Percentiles rank a stretch among this genome's conserved stretches.
Conservation (phyloP, 129 eudicot genomes). For the Flaveria sonorensis region DNA sequence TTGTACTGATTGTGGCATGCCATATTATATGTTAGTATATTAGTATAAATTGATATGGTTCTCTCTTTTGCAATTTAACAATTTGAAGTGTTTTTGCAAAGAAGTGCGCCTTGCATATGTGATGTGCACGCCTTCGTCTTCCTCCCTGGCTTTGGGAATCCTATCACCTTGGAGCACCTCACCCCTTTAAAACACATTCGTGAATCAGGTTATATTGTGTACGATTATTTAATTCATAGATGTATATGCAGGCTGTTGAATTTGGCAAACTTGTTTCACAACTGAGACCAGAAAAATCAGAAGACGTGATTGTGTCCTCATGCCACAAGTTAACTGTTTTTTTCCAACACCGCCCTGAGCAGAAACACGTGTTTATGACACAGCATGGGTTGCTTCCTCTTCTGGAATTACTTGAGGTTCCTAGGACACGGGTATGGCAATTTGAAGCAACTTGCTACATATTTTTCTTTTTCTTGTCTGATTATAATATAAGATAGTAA, state of each 20-base stretch:
- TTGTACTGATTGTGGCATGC: background rate
- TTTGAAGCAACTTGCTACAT: conserved; percentile 12
- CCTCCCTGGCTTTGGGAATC: background rate
- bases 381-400: conserved; percentile 95
- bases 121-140: background rate
- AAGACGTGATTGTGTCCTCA: conserved; percentile 83
- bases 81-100: background rate
- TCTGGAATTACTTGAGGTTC: conserved; percentile 85
- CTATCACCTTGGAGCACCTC: background rate
- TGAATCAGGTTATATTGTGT: conserved; percentile 21
- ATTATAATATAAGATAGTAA: conserved; percentile 8
- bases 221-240: conserved; percentile 13
- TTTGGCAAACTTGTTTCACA: conserved; percentile 83
- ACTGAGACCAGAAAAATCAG: conserved; percentile 92
- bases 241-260: conserved; percentile 71
- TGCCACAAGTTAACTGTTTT: conserved; percentile 82
- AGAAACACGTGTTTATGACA: conserved; percentile 85
- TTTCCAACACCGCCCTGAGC: conserved; percentile 90
- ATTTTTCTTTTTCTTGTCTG: background rate
- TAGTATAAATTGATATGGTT: background rate
- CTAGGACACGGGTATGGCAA: conserved; percentile 70
- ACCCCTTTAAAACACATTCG: background rate
- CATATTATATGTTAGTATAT: background rate
- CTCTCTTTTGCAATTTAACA: background rate
- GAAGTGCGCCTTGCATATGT: background rate